Evolutionary conservation across 2,329 filamentous ascomycete species (phyloP), one percentile per base, ranked within the genome.

Genomic region (Aspergillus thermomutatus): DNA sequence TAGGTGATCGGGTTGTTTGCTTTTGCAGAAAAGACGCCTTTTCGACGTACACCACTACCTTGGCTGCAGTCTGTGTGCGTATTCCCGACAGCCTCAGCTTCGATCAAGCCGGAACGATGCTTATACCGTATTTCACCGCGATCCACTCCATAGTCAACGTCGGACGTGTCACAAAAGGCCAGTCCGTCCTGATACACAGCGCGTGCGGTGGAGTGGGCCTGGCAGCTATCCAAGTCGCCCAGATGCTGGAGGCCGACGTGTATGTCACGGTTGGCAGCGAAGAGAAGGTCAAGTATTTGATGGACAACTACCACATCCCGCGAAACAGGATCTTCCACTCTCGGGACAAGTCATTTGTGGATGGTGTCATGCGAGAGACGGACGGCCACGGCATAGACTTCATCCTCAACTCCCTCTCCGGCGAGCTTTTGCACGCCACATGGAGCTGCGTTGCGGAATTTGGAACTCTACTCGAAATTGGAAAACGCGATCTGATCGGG

Each of bases 341-440:
- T 1, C 49, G 65, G n/a, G 49, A 60, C 19, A 37, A 23, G 4
- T 53, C 51, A 9, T 71, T 72, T 41, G 21, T 59, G 0, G 9
- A 14, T 1, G 58, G 52, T 21, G 9, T 72, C 1, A 55, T 66
- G 48, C 26, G 46, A 0, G 62, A 55, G 10, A 72, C 69, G 1
- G 26, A 55, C 2, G 60, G 63, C 1, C 53, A 45, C 1, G 69
- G 68, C 4, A 65, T 68, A 5, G 66, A 72, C 43, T 14, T 70
- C 2, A 65, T 68, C 4, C 56, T 72, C 2, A 72, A 69, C 47
- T 69, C 68, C 1, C 53, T 72, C 1, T 60, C 66, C 1, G 70
- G 68, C 2, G 66, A 70, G 3, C 49, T 70, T 2, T 52, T 71
- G 1, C 62, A 67, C 19, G 61, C 63, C 1, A 64, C 64, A 0